These are phyloP conservation scores for Aspergillus thermomutatus DNA, from an alignment of 2,329 filamentous ascomycete genomes.

Conservation along the genomic window DNA sequence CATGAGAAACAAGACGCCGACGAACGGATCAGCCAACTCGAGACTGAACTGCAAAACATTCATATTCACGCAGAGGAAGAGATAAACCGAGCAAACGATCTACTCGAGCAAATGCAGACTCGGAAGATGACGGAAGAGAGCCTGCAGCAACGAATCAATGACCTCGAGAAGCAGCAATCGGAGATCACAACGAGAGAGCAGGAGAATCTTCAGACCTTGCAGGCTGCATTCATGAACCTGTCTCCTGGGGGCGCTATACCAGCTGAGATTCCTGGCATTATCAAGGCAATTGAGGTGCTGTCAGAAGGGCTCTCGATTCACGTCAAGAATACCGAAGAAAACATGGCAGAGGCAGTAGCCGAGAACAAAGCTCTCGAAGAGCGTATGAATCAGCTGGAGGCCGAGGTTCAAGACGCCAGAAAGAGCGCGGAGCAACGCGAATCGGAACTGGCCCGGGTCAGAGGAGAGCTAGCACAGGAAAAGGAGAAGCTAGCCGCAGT, in stretches of 20 bases:
- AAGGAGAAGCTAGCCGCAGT: conserved; percentile 47
- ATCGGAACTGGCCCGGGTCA: conserved; percentile 49
- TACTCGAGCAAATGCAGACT: conserved; percentile 56
- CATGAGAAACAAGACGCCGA: conserved; percentile 72
- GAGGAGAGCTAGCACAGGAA: conserved; percentile 51
- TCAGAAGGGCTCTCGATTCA: conserved; percentile 60
- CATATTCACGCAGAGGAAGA: conserved; percentile 48
- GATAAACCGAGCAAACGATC: conserved; percentile 30
- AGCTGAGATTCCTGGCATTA: conserved; percentile 55
- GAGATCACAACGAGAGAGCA: conserved; percentile 52
- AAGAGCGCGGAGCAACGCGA: conserved; percentile 54
- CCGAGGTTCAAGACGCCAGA: conserved; percentile 54
- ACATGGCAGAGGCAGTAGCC: conserved; percentile 57
- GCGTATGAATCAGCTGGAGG: conserved; percentile 54
- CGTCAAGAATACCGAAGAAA: conserved; percentile 58
- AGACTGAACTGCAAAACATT: conserved; percentile 67
- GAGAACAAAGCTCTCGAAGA: conserved; percentile 61
- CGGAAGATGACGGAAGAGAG: conserved; percentile 50
- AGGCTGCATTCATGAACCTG: conserved; percentile 58
- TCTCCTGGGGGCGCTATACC: conserved; percentile 54
- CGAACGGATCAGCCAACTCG: conserved; percentile 63
- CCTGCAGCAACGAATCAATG: conserved; percentile 41
- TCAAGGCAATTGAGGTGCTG: conserved; percentile 58
- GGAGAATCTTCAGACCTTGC: conserved; percentile 53
- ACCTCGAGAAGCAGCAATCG: conserved; percentile 51